A percentile compares a stretch with the other conserved stretches of the same genome.
Conservation (phyloP, 352 stramenopile species). For the Phytopythium mirpurense region DNA sequence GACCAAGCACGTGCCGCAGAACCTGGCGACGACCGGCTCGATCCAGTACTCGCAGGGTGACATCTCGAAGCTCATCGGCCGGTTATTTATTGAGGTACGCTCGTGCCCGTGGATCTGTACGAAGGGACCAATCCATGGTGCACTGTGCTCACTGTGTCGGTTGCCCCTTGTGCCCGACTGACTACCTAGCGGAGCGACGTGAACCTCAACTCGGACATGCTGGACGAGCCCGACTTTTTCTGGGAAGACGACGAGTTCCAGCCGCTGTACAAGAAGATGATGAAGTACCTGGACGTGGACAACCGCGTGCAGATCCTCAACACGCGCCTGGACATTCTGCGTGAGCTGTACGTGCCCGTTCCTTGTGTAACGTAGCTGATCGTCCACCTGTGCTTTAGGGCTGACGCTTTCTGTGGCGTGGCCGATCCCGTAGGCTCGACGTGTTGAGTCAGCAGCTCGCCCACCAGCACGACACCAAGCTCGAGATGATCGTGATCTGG, state of each 20-base stretch:
- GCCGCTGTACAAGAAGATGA: constrained; percentile 89
- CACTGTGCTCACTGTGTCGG: no score
- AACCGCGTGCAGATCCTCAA: constrained; percentile 92
- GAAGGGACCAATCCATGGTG: no score
- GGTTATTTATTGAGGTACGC: constrained; percentile 83
- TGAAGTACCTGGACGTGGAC: constrained; percentile 91
- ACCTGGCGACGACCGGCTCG: constrained; percentile 84
- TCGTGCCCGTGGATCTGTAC: not conserved
- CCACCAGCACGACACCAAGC: constrained; percentile 83
- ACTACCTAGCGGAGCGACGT: constrained; percentile 91
- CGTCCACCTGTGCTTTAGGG: no score
- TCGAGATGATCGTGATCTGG: constrained; percentile 95
- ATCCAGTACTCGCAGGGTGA: constrained; percentile 89
- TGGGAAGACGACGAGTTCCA: constrained; percentile 93
- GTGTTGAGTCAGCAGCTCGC: no score
- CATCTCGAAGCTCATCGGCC: constrained; percentile 90
- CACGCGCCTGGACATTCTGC: constrained; percentile 90
- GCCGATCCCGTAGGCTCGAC: no score
- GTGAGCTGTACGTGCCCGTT: constrained; percentile 85
- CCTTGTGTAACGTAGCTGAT: no score
- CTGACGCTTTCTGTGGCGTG: no score
- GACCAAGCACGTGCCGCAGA: constrained; percentile 87
- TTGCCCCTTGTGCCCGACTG: not conserved
- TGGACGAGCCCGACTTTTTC: constrained; percentile 93
- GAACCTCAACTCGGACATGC: constrained; percentile 93